A percentile compares a stretch with the other conserved stretches of the same genome.
Conservation (phyloP, 768 basidiomycete genomes). For the Peribolospora baueri region DNA sequence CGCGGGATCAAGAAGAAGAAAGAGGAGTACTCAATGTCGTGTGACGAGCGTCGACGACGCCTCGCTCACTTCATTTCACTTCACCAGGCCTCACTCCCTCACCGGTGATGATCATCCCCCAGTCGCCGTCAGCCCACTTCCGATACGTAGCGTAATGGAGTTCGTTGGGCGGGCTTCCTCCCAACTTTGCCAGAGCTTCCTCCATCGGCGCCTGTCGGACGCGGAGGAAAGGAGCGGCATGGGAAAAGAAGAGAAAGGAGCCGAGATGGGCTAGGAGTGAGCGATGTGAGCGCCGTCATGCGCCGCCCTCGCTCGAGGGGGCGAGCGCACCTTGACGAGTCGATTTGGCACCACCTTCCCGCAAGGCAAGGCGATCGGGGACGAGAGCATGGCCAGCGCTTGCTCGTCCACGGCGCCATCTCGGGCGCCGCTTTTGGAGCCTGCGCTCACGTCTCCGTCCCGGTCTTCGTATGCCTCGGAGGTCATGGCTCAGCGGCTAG, state of each 20-base stretch:
- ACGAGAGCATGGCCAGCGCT: slow-evolving; percentile 11
- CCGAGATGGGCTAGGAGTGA: no score
- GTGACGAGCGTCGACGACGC: no score
- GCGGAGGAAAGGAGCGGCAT: not conserved
- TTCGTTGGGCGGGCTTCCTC: slow-evolving; percentile 47
- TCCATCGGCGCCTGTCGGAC: slow-evolving; percentile 59
- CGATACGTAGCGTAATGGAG: slow-evolving; percentile 42
- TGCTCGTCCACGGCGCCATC: slow-evolving; percentile 13
- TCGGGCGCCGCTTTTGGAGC: no score
- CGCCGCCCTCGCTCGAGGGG: no score
- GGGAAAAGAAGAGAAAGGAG: no score
- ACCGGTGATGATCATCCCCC: slow-evolving; percentile 78
- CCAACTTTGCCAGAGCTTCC: slow-evolving; percentile 44
- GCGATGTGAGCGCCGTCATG: no score
- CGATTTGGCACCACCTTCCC: slow-evolving; percentile 21
- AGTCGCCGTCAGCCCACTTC: slow-evolving; percentile 46
- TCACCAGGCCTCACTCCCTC: not conserved
- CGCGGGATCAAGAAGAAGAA: not conserved
- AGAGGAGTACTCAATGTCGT: not conserved
- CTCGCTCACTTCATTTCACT: not conserved
- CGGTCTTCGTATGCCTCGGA: no score
- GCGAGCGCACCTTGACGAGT: slow-evolving; percentile 25
- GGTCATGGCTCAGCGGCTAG: no score
- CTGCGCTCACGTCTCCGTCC: no score
- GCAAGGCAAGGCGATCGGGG: slow-evolving; percentile 4